phyloP scores from a whole-genome alignment of 257 asterid species.

The Ligustrum vulgare region DNA sequence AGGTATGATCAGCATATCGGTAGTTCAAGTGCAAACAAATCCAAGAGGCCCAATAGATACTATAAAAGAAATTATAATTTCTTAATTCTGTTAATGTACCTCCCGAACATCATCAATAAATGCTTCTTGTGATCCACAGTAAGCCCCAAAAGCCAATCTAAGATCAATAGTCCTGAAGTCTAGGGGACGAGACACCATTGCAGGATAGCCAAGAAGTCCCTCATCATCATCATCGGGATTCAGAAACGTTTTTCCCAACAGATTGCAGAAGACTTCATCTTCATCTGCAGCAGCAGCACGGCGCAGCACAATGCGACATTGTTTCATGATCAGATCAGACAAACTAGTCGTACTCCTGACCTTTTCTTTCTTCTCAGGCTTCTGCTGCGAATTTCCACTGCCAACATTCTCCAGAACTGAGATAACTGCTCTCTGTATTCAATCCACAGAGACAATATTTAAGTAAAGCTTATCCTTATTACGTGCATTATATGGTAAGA shows the following conservation, averaged over 20 bases:
- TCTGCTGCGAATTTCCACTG: conserved; percentile 27
- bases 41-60: background rate
- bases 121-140: conserved; percentile 56
- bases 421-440: conserved; percentile 46
- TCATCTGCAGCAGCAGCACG: conserved; percentile 39
- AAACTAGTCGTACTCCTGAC: conserved; percentile 24
- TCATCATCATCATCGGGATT: conserved; percentile 39
- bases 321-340: conserved; percentile 44
- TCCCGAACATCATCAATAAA: conserved; percentile 57
- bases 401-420: conserved; percentile 35
- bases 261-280: conserved; percentile 45
- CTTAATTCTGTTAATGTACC: conserved; percentile 25
- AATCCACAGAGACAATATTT: conserved; percentile 6
- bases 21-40: background rate
- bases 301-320: conserved; percentile 49
- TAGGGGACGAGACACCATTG: conserved; percentile 49
- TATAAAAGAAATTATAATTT: background rate
- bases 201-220: conserved; percentile 54
- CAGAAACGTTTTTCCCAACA: conserved; percentile 35
- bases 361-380: conserved; percentile 41
- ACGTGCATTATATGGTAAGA: background rate
- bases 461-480: background rate
- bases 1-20: background rate
- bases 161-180: conserved; percentile 58
- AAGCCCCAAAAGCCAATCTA: conserved; percentile 54